These are phyloP conservation scores for Phyllosticta ampelicida DNA, from an alignment of 2,329 filamentous ascomycete genomes.

Conservation along the genomic window DNA sequence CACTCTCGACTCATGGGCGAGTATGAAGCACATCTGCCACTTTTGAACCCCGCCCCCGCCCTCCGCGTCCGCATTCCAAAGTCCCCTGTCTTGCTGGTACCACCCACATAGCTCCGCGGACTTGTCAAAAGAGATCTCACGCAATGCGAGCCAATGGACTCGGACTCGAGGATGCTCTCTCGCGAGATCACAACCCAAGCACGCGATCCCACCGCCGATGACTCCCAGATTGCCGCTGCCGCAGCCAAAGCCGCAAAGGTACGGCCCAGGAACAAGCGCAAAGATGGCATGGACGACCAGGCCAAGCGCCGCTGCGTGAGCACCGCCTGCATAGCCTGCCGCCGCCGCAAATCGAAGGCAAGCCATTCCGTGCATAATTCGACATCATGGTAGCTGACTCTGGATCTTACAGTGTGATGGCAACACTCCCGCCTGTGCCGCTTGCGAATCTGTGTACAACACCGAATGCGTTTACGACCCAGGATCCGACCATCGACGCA, in stretches of 20 bases:
- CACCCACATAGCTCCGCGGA: background rate
- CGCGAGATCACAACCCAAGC: background rate
- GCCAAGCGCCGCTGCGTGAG: conserved; percentile 33
- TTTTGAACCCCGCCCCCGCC: background rate
- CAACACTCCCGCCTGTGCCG: conserved; percentile 80
- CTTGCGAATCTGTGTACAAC: conserved; percentile 88
- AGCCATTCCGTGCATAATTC: conserved; percentile 9
- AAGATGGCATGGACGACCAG: conserved; percentile 28
- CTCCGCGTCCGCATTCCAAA: background rate
- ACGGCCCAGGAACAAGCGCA: conserved; percentile 22
- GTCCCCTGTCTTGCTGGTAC: background rate
- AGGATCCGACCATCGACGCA: conserved; percentile 88
- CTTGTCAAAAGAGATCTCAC: background rate
- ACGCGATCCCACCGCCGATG: background rate
- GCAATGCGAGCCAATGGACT: conserved; percentile 11
- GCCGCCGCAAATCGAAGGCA: conserved; percentile 32
- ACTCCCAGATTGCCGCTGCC: background rate
- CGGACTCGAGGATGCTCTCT: conserved; percentile 15
- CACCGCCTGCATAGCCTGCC: conserved; percentile 30
- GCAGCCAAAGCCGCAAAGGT: conserved; percentile 18
- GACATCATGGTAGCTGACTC: conserved; percentile 13
- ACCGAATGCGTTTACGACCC: conserved; percentile 92
- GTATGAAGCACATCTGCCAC: background rate
- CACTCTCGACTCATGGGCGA: background rate
- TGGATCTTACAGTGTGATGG: conserved; percentile 59